Base-by-base conservation (phyloP, 495 filamentous ascomycete genomes). In the Hypoxylon lienhwacheense region DNA sequence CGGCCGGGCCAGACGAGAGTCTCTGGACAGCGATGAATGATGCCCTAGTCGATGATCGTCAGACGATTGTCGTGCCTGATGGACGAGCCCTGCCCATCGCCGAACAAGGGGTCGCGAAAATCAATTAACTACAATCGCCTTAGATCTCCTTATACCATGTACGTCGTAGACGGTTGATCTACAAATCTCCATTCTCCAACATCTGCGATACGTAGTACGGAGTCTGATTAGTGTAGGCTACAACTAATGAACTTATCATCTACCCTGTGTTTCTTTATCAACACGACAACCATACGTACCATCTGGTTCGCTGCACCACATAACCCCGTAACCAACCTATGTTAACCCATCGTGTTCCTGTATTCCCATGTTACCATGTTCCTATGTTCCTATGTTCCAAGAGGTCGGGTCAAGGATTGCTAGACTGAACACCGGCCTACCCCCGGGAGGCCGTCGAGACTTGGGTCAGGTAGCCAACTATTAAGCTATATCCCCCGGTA, bases 381-480 rank as follows among this genome's bases (percentile, higher is more conserved):
- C 12, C 29, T 39, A 50, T 35, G 39, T 39, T 22, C 20, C 17
- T 35, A 46, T 47, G 47, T 52, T 52, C 51, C 51, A 61, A 50
- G 51, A 55, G 24, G 28, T 35, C 36, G 58, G 58, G 34, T 45
- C 46, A 47, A n/a, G 47, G 58, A 47, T 47, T 14, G 8, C 24
- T 31, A 51, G 47, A 15, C 43, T 29, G 41, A 51, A 47, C 40
- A 7, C 46, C 52, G 34, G 58, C 22, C 46, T 37, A 52, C 44
- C 34, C 41, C 47, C 52, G 53, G 48, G 17, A n/a, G 31, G 11
- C 31, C 16, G 22, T 44, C 49, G n/a, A 37, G 34, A 35, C 43
- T 25, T 36, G 8, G 14, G 37, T 36, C 37, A 25, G 12, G 11
- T 4, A 24, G 41, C 44, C 31, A 39, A 37, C 58, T 47, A 47